These are phyloP conservation scores for Beta vulgaris DNA, from an alignment of 148 eudicot genomes.

Conservation along the genomic window DNA sequence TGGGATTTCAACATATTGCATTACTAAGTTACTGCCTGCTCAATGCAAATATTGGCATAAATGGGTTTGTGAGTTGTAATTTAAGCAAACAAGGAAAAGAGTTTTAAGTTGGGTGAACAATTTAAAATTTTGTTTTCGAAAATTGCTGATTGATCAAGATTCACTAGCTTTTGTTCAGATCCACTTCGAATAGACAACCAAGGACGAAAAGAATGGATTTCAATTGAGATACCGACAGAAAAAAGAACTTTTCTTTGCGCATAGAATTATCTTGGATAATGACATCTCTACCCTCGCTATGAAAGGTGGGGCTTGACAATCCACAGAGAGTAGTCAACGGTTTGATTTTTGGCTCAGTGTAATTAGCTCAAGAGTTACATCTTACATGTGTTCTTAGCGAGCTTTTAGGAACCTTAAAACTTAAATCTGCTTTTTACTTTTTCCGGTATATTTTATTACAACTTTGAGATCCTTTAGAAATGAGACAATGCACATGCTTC, in stretches of 20 bases:
- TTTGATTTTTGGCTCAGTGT: not conserved
- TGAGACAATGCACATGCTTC: constrained; percentile 60
- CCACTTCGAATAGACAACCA: not conserved
- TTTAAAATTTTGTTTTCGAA: not conserved
- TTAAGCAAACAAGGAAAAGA: not conserved
- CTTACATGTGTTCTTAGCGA: constrained; percentile 34
- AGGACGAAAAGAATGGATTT: not conserved
- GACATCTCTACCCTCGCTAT: constrained; percentile 13
- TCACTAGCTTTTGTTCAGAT: constrained; percentile 2
- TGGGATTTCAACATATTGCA: too few species aligned
- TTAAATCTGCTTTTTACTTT: constrained; percentile 7
- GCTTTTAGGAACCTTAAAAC: constrained; percentile 31
- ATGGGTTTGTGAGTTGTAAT: not conserved
- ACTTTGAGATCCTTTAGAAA: constrained; percentile 34
- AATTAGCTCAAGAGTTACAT: not conserved
- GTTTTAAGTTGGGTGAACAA: not conserved
- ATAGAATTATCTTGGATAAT: constrained; percentile 4
- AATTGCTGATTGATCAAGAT: not conserved
- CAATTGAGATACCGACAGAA: not conserved
- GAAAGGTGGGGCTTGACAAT: not conserved
- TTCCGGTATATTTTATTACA: too few species aligned
- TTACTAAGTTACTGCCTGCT: too few species aligned
- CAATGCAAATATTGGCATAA: too few species aligned
- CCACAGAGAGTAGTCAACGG: constrained; percentile 4
- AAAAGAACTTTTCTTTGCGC: not conserved